Percentiles rank a stretch among this genome's conserved stretches.
Evolutionary conservation across 1,284 basidiomycete species (phyloP).

Genomic region (Tremellales sp.): DNA sequence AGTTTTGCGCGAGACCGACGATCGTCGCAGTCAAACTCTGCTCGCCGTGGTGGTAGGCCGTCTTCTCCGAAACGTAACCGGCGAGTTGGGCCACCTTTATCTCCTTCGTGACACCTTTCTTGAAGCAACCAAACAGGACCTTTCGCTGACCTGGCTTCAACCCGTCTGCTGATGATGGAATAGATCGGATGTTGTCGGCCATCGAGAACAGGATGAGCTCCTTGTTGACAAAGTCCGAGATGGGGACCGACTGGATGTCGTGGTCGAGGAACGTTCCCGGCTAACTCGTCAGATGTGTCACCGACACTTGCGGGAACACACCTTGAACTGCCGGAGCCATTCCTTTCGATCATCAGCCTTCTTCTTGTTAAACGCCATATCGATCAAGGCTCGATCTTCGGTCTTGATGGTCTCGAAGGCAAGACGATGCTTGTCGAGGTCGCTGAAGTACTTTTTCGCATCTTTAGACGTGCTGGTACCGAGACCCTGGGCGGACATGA

Average conservation of each 20-base stretch:
- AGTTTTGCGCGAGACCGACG: slow-evolving; percentile 89
- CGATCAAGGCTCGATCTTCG: slow-evolving; percentile 84
- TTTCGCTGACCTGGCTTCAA: slow-evolving; percentile 99
- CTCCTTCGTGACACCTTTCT: slow-evolving; percentile 85
- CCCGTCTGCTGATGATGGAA: slow-evolving; percentile 89
- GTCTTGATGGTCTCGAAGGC: slow-evolving; percentile 78
- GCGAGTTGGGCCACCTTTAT: slow-evolving; percentile 96
- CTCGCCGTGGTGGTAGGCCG: slow-evolving; percentile 97
- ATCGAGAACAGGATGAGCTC: slow-evolving; percentile 99
- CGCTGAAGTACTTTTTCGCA: slow-evolving; percentile 87
- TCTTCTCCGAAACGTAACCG: slow-evolving; percentile 90
- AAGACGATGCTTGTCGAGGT: slow-evolving; percentile 91
- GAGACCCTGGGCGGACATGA: slow-evolving; percentile 65
- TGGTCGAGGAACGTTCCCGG: slow-evolving; percentile 95
- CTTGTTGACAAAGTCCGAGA: slow-evolving; percentile 95
- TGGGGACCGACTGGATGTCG: slow-evolving; percentile 77
- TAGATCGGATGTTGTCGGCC: slow-evolving; percentile 96
- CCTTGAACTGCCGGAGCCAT: slow-evolving; percentile 92
- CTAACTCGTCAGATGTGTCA: slow-evolving; percentile 46
- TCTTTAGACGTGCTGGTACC: slow-evolving; percentile 87
- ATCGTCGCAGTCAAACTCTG: slow-evolving; percentile 81
- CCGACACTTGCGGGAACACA: slow-evolving; percentile 37
- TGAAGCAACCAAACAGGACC: slow-evolving; percentile 93
- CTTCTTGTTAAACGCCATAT: slow-evolving; percentile 99
- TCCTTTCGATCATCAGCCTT: slow-evolving; percentile 98